phyloP scores from a whole-genome alignment of 106 monocot species.

The Apostasia ramifera region DNA sequence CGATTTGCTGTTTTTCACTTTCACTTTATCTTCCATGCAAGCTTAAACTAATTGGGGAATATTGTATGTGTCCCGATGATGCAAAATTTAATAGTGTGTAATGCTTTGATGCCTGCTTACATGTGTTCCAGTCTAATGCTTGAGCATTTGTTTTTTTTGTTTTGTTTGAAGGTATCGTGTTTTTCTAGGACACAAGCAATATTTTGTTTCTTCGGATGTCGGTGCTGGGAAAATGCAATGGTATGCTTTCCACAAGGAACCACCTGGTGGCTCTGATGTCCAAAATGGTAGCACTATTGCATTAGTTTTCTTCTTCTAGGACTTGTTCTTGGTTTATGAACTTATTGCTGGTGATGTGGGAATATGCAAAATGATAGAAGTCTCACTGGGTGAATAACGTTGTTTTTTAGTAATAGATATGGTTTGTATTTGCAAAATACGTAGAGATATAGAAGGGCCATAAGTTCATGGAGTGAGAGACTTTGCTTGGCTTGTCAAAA shows the following conservation, averaged over 20 bases:
- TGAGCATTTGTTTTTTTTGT: conserved; percentile 8
- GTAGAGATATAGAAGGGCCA: too few relatives aligned
- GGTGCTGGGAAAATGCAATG: conserved; percentile 99
- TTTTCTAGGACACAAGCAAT: conserved; percentile 98
- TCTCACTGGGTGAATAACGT: too few relatives aligned
- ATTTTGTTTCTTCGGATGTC: conserved; percentile 99
- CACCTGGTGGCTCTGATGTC: conserved; percentile 82
- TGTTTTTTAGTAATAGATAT: too few relatives aligned
- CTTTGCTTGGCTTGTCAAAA: too few relatives aligned
- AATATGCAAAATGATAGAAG: too few relatives aligned
- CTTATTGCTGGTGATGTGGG: too few relatives aligned
- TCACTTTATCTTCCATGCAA: neutral
- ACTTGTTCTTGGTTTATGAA: too few relatives aligned
- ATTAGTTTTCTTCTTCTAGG: conserved; percentile 1
- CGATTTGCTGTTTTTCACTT: neutral
- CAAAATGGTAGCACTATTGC: conserved; percentile 62
- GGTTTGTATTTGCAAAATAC: too few relatives aligned
- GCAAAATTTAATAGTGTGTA: neutral
- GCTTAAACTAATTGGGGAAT: neutral
- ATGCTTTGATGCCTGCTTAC: neutral
- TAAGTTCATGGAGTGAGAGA: too few relatives aligned
- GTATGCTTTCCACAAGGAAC: conserved; percentile 98
- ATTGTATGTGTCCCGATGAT: neutral
- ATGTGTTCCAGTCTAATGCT: neutral
- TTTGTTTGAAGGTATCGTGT: conserved; percentile 75